Percentiles rank a stretch among this genome's conserved stretches.
Evolutionary conservation across 371 early-diverging fungal species (phyloP).

Genomic region (Mortierella sp.): DNA sequence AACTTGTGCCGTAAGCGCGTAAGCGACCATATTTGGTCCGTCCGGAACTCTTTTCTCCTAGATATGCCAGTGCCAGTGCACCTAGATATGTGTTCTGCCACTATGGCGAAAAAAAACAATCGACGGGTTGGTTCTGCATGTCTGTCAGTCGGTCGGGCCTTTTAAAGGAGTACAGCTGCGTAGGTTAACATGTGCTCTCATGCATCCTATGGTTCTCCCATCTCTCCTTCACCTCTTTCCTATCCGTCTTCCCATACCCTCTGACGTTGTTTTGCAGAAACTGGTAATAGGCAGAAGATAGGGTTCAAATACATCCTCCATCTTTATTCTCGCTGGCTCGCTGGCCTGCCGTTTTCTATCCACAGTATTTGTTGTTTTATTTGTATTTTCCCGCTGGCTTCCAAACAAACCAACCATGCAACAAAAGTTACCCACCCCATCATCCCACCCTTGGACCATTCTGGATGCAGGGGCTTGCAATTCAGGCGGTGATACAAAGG

Average conservation of each 20-base stretch:
- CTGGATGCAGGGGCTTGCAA: slow-evolving; percentile 14
- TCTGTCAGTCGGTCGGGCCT: not conserved
- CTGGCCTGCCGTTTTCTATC: not conserved
- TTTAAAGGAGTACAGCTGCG: not conserved
- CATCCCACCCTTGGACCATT: slow-evolving; percentile 6
- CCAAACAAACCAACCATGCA: not conserved
- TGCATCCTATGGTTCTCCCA: slow-evolving; percentile 11
- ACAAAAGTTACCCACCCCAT: not conserved
- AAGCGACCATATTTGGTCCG: not conserved
- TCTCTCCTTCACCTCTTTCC: not conserved
- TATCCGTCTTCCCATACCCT: not conserved
- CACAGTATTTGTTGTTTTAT: too few relatives aligned
- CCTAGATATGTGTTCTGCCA: not conserved
- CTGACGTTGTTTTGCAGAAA: not conserved
- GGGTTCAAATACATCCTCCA: not conserved
- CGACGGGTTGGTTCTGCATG: not conserved
- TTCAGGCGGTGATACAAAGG: slow-evolving; percentile 1
- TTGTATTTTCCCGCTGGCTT: not conserved
- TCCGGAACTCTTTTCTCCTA: not conserved
- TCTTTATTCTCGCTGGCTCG: not conserved
- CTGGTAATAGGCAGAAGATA: not conserved
- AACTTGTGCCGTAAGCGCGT: slow-evolving; percentile 8
- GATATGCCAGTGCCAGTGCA: not conserved
- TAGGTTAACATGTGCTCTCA: not conserved
- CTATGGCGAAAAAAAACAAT: not conserved